These are phyloP conservation scores for Bothriochloa decipiens DNA, from an alignment of 176 grass and related monocot species.

Conservation along the genomic window DNA sequence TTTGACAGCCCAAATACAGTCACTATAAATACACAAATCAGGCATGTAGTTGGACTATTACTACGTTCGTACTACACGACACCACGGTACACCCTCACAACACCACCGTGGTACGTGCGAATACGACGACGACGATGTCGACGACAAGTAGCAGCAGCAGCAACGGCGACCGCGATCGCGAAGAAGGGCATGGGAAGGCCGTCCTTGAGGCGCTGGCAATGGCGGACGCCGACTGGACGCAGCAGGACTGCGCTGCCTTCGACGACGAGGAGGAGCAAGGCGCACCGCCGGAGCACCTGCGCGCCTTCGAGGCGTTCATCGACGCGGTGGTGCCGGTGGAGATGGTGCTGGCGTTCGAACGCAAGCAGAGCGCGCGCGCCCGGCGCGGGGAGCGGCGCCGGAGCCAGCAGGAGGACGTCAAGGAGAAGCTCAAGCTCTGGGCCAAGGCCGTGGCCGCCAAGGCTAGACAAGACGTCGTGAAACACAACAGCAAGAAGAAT, in stretches of 20 bases:
- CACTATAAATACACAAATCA: neutral
- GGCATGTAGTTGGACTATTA: neutral
- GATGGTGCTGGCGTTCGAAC: constrained; percentile 39
- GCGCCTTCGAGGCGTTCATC: constrained; percentile 51
- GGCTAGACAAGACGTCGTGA: neutral
- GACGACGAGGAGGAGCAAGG: neutral
- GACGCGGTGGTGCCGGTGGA: constrained; percentile 49
- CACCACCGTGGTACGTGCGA: neutral
- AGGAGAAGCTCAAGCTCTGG: constrained; percentile 67
- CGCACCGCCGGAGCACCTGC: constrained; percentile 42
- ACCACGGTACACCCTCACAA: neutral
- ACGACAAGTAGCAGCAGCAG: neutral
- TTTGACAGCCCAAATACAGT: neutral
- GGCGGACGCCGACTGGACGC: constrained; percentile 21
- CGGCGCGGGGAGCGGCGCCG: constrained; percentile 17
- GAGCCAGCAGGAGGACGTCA: constrained; percentile 35
- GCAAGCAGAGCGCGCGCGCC: constrained; percentile 24
- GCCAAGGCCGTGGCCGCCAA: constrained; percentile 40
- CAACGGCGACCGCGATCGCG: neutral
- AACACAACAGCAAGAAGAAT: neutral
- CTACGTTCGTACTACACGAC: neutral
- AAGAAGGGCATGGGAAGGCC: constrained; percentile 1
- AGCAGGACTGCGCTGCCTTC: neutral
- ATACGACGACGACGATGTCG: neutral
- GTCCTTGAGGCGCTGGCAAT: constrained; percentile 51